Conservation (phyloP, 2,329 filamentous ascomycete species). For the Diatrype stigma region DNA sequence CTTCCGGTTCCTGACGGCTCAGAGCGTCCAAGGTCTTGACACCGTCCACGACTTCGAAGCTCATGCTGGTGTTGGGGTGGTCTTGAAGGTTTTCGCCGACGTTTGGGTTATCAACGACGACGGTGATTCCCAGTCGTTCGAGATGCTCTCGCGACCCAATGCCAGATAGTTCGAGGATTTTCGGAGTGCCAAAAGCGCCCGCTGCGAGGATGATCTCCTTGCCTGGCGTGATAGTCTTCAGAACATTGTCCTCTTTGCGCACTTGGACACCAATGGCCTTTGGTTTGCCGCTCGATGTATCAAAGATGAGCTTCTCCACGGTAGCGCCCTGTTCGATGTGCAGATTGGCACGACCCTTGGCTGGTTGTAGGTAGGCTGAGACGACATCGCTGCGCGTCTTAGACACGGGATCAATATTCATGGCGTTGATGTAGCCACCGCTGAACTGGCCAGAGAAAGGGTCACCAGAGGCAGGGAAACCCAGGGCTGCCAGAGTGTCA, state of each 20-base stretch:
- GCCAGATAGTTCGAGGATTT: slow-evolving; percentile 35
- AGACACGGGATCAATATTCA: slow-evolving; percentile 7
- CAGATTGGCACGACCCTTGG: slow-evolving; percentile 3
- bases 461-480: slow-evolving; percentile 5
- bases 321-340: background rate
- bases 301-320: background rate
- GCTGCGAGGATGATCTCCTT: slow-evolving; percentile 31
- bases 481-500: slow-evolving; percentile 7
- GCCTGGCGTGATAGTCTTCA: slow-evolving; percentile 14
- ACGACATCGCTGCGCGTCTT: slow-evolving; percentile 9
- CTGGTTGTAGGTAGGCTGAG: slow-evolving; percentile 15
- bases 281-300: background rate
- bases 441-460: slow-evolving; percentile 6
- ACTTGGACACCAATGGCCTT: slow-evolving; percentile 2
- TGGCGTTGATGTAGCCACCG: slow-evolving; percentile 4
- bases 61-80: slow-evolving; percentile 28
- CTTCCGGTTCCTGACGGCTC: slow-evolving; percentile 6
- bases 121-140: slow-evolving; percentile 24
- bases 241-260: slow-evolving; percentile 4
- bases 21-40: slow-evolving; percentile 12
- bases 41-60: slow-evolving; percentile 11
- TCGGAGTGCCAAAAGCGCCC: slow-evolving; percentile 33
- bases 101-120: slow-evolving; percentile 26
- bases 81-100: slow-evolving; percentile 33
- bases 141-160: slow-evolving; percentile 30